phyloP scores from a whole-genome alignment of 116 monocot species.

The Papilionanthe hybrid region DNA sequence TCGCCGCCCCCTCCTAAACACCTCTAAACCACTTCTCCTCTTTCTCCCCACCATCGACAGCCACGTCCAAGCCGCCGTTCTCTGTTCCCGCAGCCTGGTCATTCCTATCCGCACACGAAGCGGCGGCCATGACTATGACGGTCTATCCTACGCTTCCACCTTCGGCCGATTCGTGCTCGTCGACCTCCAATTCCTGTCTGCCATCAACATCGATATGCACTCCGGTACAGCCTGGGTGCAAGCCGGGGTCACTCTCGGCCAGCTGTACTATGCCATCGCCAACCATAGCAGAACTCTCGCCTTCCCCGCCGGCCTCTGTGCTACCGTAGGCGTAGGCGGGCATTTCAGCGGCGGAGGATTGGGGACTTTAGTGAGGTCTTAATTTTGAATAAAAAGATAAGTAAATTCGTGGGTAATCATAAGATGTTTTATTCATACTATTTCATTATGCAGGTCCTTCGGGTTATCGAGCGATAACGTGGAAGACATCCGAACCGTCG shows the following conservation, averaged over 20 bases:
- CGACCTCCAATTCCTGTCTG: slow-evolving; percentile 21
- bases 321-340: slow-evolving; percentile 37
- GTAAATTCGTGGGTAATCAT: too few relatives aligned
- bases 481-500: slow-evolving; percentile 25
- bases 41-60: slow-evolving; percentile 13
- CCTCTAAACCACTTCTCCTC: slow-evolving; percentile 17
- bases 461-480: slow-evolving; percentile 19
- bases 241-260: slow-evolving; percentile 38
- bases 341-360: slow-evolving; percentile 38
- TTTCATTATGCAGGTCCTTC: too few relatives aligned
- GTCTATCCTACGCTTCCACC: slow-evolving; percentile 29
- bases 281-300: slow-evolving; percentile 2
- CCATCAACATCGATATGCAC: slow-evolving; percentile 13
- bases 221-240: slow-evolving; percentile 34
- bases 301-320: slow-evolving; percentile 34
- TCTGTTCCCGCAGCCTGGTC: slow-evolving; percentile 14
- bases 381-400: too few relatives aligned
- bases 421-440: too few relatives aligned
- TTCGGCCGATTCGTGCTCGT: background rate
- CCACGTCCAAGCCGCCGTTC: slow-evolving; percentile 28
- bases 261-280: slow-evolving; percentile 27
- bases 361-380: slow-evolving; percentile 8
- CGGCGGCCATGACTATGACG: slow-evolving; percentile 52
- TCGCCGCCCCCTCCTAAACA: too few relatives aligned
- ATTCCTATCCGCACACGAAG: slow-evolving; percentile 23